A percentile compares a stretch with the other conserved stretches of the same genome.
These are phyloP conservation scores for Asterophora lycoperdoides DNA, from an alignment of 768 basidiomycete genomes.

Conservation along the genomic window DNA sequence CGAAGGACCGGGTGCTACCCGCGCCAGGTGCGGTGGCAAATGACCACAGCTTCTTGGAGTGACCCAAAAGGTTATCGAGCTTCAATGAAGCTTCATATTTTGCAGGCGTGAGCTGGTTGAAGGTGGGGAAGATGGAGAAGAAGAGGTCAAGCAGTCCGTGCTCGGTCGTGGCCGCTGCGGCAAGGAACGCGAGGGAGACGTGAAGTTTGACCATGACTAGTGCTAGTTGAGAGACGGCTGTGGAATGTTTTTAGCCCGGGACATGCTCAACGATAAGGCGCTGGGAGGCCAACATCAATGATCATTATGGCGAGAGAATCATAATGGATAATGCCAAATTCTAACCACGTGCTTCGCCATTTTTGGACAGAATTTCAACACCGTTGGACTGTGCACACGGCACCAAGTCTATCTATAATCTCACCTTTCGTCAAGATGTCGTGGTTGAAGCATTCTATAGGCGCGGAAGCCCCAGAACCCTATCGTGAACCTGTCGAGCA, in stretches of 20 bases:
- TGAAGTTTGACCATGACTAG: not conserved
- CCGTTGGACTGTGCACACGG: too few species aligned
- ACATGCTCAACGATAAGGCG: too few species aligned
- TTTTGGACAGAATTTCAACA: not conserved
- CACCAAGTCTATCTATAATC: too few species aligned
- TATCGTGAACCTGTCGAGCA: conserved; percentile 39
- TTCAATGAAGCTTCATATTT: conserved; percentile 11
- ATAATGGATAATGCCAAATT: too few species aligned
- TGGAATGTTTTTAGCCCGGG: too few species aligned
- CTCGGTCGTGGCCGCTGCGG: not conserved
- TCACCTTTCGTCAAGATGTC: conserved; percentile 46
- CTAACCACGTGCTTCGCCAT: too few species aligned
- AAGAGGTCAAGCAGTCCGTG: not conserved
- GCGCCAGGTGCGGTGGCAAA: conserved; percentile 22
- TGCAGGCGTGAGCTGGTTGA: conserved; percentile 12
- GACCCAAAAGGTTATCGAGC: conserved; percentile 21
- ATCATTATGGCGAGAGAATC: too few species aligned
- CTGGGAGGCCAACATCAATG: too few species aligned
- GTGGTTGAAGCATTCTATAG: conserved; percentile 52
- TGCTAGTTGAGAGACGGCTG: too few species aligned
- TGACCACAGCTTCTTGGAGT: conserved; percentile 25
- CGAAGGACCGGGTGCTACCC: conserved; percentile 27
- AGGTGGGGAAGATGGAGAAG: not conserved
- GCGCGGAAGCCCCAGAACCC: conserved; percentile 33
- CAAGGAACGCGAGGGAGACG: not conserved